phyloP scores from a whole-genome alignment of 257 asterid species.

The Jaltomata sinuosa region DNA sequence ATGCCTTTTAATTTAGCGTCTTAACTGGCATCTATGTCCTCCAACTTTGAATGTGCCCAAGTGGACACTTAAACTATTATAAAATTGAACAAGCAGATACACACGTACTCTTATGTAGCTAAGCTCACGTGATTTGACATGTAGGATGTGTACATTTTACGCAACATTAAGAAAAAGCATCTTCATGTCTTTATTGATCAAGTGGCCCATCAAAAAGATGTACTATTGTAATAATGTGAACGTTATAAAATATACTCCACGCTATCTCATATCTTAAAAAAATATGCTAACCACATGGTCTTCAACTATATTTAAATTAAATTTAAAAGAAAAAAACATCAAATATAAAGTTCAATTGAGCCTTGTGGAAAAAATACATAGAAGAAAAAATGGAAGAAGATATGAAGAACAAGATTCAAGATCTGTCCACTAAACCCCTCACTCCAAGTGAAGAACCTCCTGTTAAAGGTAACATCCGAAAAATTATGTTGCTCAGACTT shows the following conservation, averaged over 20 bases:
- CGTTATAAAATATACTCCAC: neutral
- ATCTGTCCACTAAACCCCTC: neutral
- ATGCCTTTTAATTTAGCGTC: too few species aligned
- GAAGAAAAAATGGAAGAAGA: neutral
- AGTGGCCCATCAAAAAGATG: neutral
- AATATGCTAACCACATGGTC: neutral
- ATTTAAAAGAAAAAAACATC: neutral
- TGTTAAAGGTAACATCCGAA: neutral
- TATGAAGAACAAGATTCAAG: neutral
- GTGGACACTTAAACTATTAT: too few species aligned
- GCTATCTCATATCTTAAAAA: neutral
- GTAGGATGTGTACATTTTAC: too few species aligned
- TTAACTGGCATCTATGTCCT: too few species aligned
- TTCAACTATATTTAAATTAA: neutral
- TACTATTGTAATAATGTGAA: neutral
- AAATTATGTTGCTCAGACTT: too few species aligned
- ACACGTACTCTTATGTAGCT: too few species aligned
- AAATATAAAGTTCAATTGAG: neutral
- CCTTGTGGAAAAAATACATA: neutral
- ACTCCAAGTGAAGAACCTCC: neutral
- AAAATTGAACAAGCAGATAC: too few species aligned
- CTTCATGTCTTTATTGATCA: neutral
- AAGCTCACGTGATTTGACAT: too few species aligned
- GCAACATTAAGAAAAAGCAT: too few species aligned
- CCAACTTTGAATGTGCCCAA: too few species aligned